These are phyloP conservation scores for Blastobotrys muscicola DNA, from an alignment of 805 yeast genomes.

Conservation along the genomic window DNA sequence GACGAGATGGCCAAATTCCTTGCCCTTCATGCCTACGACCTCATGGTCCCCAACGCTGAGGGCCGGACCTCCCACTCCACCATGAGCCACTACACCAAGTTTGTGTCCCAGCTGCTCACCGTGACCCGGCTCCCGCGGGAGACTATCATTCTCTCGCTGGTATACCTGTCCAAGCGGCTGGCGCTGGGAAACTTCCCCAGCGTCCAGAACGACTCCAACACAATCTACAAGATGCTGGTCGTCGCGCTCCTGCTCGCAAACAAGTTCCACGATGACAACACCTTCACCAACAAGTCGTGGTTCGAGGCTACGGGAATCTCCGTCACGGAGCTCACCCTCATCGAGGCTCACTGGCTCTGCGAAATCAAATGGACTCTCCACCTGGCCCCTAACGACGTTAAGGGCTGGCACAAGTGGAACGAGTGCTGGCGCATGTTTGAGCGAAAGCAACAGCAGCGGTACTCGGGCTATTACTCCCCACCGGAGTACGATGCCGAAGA, in stretches of 20 bases:
- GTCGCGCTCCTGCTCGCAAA: conserved; percentile 75
- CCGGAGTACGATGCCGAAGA: background rate
- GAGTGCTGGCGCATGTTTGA: conserved; percentile 22
- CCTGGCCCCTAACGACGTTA: conserved; percentile 26
- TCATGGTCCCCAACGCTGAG: conserved; percentile 23
- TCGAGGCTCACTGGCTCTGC: conserved; percentile 64
- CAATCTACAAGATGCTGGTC: conserved; percentile 44
- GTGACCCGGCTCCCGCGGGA: conserved; percentile 85
- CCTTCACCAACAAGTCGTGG: conserved; percentile 94
- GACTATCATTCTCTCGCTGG: conserved; percentile 70
- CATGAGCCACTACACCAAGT: conserved; percentile 40
- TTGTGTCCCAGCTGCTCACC: conserved; percentile 57
- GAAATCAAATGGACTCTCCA: conserved; percentile 52
- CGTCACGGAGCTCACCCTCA: conserved; percentile 46
- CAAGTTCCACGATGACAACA: conserved; percentile 92
- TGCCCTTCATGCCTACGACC: conserved; percentile 60
- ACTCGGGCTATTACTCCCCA: background rate
- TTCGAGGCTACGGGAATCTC: conserved; percentile 85
- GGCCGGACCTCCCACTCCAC: conserved; percentile 18
- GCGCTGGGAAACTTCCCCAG: conserved; percentile 31
- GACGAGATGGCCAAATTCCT: conserved; percentile 71
- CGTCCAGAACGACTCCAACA: conserved; percentile 21
- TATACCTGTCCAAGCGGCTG: conserved; percentile 61
- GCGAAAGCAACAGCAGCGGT: conserved; percentile 1
- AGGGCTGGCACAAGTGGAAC: conserved; percentile 28